phyloP scores from a whole-genome alignment of 352 stramenopile species.

The Phytophthora meadii region DNA sequence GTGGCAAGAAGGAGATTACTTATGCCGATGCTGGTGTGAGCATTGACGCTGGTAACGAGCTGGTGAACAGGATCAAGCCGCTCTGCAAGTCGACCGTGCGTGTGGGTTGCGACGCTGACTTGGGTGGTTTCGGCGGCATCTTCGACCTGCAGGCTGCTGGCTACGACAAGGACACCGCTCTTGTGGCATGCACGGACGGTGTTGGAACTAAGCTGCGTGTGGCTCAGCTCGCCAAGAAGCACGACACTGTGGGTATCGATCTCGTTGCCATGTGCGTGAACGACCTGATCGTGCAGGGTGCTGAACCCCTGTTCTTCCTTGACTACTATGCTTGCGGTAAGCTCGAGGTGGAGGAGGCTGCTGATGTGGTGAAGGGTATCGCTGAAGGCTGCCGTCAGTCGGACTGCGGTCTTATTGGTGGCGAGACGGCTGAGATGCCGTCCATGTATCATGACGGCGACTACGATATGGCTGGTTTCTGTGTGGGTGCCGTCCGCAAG shows the following conservation, averaged over 20 bases:
- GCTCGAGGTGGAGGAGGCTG: slow-evolving; percentile 95
- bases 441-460: slow-evolving; percentile 98
- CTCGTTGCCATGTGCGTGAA: slow-evolving; percentile 99
- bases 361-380: slow-evolving; percentile 97
- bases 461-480: slow-evolving; percentile 99
- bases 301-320: slow-evolving; percentile 99
- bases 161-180: slow-evolving; percentile 97
- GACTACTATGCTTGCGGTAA: slow-evolving; percentile 99
- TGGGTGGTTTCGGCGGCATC: slow-evolving; percentile 97
- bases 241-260: slow-evolving; percentile 98
- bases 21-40: slow-evolving; percentile 98
- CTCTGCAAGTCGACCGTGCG: slow-evolving; percentile 97
- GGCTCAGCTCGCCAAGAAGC: slow-evolving; percentile 88
- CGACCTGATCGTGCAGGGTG: slow-evolving; percentile 98
- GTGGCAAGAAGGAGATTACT: slow-evolving; percentile 92
- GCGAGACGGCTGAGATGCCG: slow-evolving; percentile 99
- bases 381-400: slow-evolving; percentile 97
- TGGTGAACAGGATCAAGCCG: slow-evolving; percentile 98
- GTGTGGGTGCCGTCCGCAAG: slow-evolving; percentile 95
- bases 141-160: slow-evolving; percentile 98
- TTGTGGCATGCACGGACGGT: slow-evolving; percentile 98
- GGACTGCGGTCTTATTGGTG: slow-evolving; percentile 96
- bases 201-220: slow-evolving; percentile 98
- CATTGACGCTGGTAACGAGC: slow-evolving; percentile 97
- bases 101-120: slow-evolving; percentile 95